These are phyloP conservation scores for Begonia masoniana DNA, from an alignment of 306 rosid species.

Conservation along the genomic window DNA sequence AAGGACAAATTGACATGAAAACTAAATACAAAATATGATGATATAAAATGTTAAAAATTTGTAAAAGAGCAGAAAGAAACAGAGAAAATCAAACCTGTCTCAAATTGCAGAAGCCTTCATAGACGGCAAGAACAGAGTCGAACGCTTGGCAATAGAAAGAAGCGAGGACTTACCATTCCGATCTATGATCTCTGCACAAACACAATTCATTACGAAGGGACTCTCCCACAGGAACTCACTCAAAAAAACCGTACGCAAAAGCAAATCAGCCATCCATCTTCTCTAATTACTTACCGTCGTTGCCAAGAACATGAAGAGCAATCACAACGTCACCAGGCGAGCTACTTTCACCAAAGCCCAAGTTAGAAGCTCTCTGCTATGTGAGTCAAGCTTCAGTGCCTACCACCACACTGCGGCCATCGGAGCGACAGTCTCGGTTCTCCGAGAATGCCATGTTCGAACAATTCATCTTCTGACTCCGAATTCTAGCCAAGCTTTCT, in stretches of 20 bases:
- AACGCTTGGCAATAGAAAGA: conserved; percentile 82
- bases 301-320: conserved; percentile 80
- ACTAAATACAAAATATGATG: no score
- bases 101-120: conserved; percentile 93
- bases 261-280: no score
- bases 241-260: no score
- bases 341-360: conserved; percentile 96
- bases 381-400: conserved; percentile 75
- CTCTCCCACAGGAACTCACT: not conserved
- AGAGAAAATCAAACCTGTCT: conserved; percentile 53
- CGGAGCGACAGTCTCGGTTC: conserved; percentile 21
- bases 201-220: conserved; percentile 22
- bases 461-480: conserved; percentile 21
- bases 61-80: not conserved
- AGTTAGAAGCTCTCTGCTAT: conserved; percentile 74
- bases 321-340: conserved; percentile 69
- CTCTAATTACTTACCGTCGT: conserved; percentile 31
- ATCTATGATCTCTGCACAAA: conserved; percentile 49
- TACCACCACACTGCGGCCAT: conserved; percentile 54
- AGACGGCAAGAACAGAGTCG: conserved; percentile 86
- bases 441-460: conserved; percentile 18
- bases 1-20: no score
- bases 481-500: not conserved
- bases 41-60: not conserved
- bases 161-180: conserved; percentile 71